phyloP scores from a whole-genome alignment of 371 early-diverging fungal species.

The Apophysomyces sp. region DNA sequence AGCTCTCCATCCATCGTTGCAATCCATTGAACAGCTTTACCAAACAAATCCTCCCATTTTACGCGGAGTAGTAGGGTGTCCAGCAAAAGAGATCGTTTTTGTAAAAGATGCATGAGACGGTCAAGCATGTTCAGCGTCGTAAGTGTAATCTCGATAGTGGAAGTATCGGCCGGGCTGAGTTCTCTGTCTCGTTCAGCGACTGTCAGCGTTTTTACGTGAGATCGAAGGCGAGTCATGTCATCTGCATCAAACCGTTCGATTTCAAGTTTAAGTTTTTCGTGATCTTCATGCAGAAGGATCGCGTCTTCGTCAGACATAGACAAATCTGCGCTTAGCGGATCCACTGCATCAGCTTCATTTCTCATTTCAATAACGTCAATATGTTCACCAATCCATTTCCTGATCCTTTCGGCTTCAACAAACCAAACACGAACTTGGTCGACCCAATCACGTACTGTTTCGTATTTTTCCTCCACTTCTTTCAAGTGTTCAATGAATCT shows the following conservation, averaged over 20 bases:
- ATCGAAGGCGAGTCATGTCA: constrained; percentile 50
- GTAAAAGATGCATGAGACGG: constrained; percentile 18
- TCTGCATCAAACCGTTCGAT: constrained; percentile 51
- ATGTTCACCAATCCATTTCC: constrained; percentile 47
- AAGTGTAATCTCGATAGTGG: constrained; percentile 49
- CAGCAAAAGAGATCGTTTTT: constrained; percentile 15
- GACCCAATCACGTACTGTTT: constrained; percentile 42
- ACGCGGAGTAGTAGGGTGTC: constrained; percentile 21
- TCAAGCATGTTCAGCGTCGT: constrained; percentile 33
- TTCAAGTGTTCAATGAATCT: constrained; percentile 20
- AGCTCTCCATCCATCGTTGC: constrained; percentile 9
- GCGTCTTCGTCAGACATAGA: constrained; percentile 16
- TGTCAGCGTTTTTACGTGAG: constrained; percentile 42
- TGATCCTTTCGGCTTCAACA: constrained; percentile 50
- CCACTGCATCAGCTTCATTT: constrained; percentile 18
- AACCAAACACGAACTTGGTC: constrained; percentile 58
- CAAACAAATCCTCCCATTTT: constrained; percentile 30
- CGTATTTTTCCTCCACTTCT: constrained; percentile 25
- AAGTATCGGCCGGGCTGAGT: constrained; percentile 47
- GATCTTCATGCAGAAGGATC: constrained; percentile 24
- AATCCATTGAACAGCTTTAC: constrained; percentile 19
- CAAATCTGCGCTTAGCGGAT: constrained; percentile 27
- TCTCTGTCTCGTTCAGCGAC: constrained; percentile 14
- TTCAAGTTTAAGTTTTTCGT: constrained; percentile 40
- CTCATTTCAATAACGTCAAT: constrained; percentile 33